Percentiles rank a stretch among this genome's conserved stretches.
phyloP scores from a whole-genome alignment of 139 green algal genomes.

The Penium margaritaceum region DNA sequence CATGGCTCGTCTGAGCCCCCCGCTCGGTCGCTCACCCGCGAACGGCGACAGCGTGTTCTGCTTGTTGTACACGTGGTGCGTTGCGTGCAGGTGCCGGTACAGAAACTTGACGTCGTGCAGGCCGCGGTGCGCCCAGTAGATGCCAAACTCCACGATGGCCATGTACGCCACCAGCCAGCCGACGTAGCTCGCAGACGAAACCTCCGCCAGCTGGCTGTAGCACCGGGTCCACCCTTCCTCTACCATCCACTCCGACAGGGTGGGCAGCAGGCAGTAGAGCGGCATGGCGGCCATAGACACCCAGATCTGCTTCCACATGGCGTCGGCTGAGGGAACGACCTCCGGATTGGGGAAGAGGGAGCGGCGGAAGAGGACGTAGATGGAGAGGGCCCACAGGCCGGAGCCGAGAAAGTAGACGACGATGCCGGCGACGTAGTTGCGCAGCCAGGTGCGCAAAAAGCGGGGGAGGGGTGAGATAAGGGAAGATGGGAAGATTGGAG shows the following conservation, averaged over 20 bases:
- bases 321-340: constrained; percentile 13
- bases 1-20: no score
- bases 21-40: no score
- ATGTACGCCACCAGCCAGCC: constrained; percentile 80
- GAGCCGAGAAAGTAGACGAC: constrained; percentile 62
- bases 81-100: constrained; percentile 69
- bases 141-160: constrained; percentile 77
- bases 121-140: constrained; percentile 89
- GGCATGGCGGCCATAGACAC: constrained; percentile 73
- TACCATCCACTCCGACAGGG: constrained; percentile 64
- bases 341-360: neutral
- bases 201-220: constrained; percentile 66
- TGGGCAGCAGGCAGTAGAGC: constrained; percentile 75
- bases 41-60: constrained; percentile 90
- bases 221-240: constrained; percentile 75
- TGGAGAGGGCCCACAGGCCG: constrained; percentile 7
- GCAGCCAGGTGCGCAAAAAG: constrained; percentile 67
- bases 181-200: constrained; percentile 63
- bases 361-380: constrained; percentile 11
- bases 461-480: constrained; percentile 46
- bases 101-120: constrained; percentile 70
- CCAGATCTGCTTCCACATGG: constrained; percentile 54
- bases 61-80: constrained; percentile 98
- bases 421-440: constrained; percentile 64
- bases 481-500: constrained; percentile 1